Evolutionary conservation across 2,329 filamentous ascomycete species (phyloP).

Genomic region (Ciborinia camelliae): DNA sequence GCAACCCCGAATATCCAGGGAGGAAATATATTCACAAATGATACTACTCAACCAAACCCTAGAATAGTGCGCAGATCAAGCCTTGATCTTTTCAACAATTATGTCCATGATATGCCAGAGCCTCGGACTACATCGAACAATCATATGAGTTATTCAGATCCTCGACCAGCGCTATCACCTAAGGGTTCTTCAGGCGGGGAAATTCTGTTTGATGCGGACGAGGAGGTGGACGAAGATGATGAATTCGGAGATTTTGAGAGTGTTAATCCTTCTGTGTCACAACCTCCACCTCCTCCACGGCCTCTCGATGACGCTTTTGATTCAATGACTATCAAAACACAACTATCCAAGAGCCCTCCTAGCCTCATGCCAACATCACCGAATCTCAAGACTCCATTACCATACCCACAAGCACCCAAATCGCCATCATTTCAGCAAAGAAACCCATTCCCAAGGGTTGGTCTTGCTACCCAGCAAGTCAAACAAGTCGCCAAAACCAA

Average conservation of each 20-base stretch:
- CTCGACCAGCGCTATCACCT: neutral
- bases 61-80: conserved; percentile 30
- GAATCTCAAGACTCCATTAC: conserved; percentile 31
- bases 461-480: conserved; percentile 43
- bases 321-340: conserved; percentile 31
- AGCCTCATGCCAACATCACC: conserved; percentile 39
- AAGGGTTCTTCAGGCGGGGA: conserved; percentile 30
- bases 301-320: conserved; percentile 37
- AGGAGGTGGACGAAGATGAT: conserved; percentile 50
- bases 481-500: conserved; percentile 35
- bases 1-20: conserved; percentile 22
- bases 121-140: conserved; percentile 11
- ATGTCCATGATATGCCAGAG: conserved; percentile 23
- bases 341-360: conserved; percentile 35
- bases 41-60: conserved; percentile 20
- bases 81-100: conserved; percentile 31
- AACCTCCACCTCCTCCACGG: conserved; percentile 23
- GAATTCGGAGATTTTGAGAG: conserved; percentile 68
- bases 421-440: conserved; percentile 53
- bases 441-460: conserved; percentile 51
- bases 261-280: conserved; percentile 40
- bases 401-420: conserved; percentile 48
- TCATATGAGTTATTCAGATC: conserved; percentile 10
- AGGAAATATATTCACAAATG: conserved; percentile 13
- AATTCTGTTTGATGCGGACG: conserved; percentile 40